These are phyloP conservation scores for Hortiboletus flavorubellus DNA, from an alignment of 768 basidiomycete genomes.

Conservation along the genomic window DNA sequence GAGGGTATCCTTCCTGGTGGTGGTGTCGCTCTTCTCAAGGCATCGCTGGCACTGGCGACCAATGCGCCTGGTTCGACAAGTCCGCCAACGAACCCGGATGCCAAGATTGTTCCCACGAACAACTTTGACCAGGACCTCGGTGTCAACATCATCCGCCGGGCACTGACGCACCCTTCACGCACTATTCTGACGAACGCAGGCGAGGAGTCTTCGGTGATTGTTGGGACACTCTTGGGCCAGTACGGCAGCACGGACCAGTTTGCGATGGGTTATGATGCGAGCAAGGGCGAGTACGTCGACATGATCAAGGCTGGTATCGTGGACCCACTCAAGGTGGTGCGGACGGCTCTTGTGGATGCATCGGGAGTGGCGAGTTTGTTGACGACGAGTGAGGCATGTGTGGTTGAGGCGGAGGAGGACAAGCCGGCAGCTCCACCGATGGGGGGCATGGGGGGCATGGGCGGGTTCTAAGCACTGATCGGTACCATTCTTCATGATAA, in stretches of 20 bases:
- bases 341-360: constrained; percentile 90
- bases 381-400: constrained; percentile 89
- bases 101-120: constrained; percentile 66
- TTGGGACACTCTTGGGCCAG: constrained; percentile 74
- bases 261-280: constrained; percentile 85
- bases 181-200: constrained; percentile 93
- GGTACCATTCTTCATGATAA: background rate
- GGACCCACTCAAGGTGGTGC: constrained; percentile 94
- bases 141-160: constrained; percentile 86
- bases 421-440: constrained; percentile 55
- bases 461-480: constrained; percentile 38
- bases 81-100: constrained; percentile 50
- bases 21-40: constrained; percentile 90
- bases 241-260: constrained; percentile 77
- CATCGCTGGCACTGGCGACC: constrained; percentile 65
- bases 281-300: constrained; percentile 89
- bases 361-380: constrained; percentile 89
- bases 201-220: constrained; percentile 90
- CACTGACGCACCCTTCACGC: constrained; percentile 77
- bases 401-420: constrained; percentile 89
- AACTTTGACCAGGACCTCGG: constrained; percentile 99
- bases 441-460: constrained; percentile 59
- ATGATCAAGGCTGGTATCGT: constrained; percentile 95
- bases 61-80: constrained; percentile 43
- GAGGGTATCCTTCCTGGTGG: constrained; percentile 98